phyloP scores from a whole-genome alignment of 2,329 filamentous ascomycete species.

The Corinectria fuckeliana region DNA sequence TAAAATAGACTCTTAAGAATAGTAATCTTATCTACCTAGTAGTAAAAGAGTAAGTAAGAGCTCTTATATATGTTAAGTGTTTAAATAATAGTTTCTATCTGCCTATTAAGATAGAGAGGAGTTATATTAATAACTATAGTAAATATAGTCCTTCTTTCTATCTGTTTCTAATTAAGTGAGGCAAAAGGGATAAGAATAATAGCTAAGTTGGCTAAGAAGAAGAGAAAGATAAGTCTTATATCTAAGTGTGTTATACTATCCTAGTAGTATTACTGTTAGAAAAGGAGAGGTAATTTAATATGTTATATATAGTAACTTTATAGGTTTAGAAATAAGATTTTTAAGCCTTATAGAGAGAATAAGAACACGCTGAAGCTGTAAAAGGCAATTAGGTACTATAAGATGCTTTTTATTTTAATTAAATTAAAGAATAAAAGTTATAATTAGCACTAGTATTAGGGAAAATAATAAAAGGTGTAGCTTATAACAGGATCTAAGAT shows the following conservation, averaged over 20 bases:
- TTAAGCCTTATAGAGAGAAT: background rate
- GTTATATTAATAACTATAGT: background rate
- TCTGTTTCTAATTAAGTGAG: background rate
- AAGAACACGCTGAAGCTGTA: background rate
- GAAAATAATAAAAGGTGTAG: too few relatives aligned
- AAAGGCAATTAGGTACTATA: background rate
- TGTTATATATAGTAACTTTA: background rate
- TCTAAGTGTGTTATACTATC: background rate
- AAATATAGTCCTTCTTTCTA: background rate
- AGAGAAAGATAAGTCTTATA: background rate
- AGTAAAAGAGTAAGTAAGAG: background rate
- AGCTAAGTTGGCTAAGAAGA: background rate
- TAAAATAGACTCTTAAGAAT: background rate
- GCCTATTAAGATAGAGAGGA: background rate
- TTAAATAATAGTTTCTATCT: background rate
- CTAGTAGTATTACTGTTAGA: background rate
- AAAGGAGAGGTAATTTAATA: background rate
- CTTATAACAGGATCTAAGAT: too few relatives aligned
- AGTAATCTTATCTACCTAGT: background rate
- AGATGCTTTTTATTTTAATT: background rate
- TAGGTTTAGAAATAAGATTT: background rate
- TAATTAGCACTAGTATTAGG: too few relatives aligned
- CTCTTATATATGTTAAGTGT: background rate
- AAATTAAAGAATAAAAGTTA: too few relatives aligned
- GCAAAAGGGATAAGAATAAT: background rate